Base-by-base conservation (phyloP, 257 asterid genomes). In the Galeopsis tetrahit region DNA sequence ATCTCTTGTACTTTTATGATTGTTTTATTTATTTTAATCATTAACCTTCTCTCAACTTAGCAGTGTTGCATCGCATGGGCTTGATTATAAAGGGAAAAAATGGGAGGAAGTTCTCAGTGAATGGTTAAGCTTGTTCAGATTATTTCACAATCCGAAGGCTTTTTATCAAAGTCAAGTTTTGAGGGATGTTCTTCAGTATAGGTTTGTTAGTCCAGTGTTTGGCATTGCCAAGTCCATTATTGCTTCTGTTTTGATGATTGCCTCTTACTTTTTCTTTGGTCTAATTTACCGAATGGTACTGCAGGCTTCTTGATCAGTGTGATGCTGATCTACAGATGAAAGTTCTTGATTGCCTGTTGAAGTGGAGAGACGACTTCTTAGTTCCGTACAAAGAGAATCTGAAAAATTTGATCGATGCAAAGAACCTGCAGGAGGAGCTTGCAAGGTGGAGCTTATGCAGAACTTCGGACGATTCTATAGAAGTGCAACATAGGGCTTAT, bases 291-390 rank as follows among this genome's bases (percentile, higher is more conserved):
- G 28, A 14, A 69, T 79, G 68, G 67, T 65, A 39, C 36, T 74
- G 69, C 86, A 91, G 99, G 88, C 92, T 94, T 79, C 90, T 91
- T 38, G 92, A 88, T 73, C 93, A 89, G 76, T 86, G 85, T 78
- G 99, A 94, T 85, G 85, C 91, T 75, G 96, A 89, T 66, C 35
- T 91, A 78, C 99, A 94, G 88, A 78, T 72, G 77, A 86, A 82
- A 78, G 98, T 86, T 82, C 89, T 94, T 77, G 98, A 91, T 65
- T 89, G 99, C 85, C 84, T 94, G 85, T 71, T 88, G 80, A 87
- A 88, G 82, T 91, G 97, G 97, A 92, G 79, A 73, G 99, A 91
- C 48, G 96, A 85, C 38, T 91, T 80, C 70, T 74, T 94, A 80
- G 76, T 88, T 67, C 97, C 97, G 6, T 91, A 94, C 51, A 68